Base-by-base conservation (phyloP, 441 rosid genomes). In the Adansonia rubrostipa region DNA sequence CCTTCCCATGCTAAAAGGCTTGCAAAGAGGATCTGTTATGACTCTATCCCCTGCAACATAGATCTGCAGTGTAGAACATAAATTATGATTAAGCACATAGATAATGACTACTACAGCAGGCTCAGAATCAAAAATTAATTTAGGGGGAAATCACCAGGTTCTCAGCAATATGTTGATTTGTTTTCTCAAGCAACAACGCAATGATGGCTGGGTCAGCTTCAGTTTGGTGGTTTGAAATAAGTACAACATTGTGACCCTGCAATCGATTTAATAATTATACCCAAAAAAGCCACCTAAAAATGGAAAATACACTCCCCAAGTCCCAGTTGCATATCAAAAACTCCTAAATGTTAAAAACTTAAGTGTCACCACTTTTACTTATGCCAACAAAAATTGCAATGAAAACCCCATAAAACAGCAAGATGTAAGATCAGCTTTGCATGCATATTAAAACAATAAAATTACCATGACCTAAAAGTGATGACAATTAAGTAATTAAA, bases 1-100 rank as follows among this genome's bases (percentile, higher is more conserved):
- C 99, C 99, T 94, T 86, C 99, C 99, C 87, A 94, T 92, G 84
- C 99, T 94, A 85, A 96, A 96, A 61, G 99, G 98, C 89, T 91
- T 93, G 89, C 99, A 92, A 79, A 94, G 98, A 86, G 98, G 95
- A 88, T 96, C 99, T 57, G 96, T 89, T 65, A 96, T 73, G 82
- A 96, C 99, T 87, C 99, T 92, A 85, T 96, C 99, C 74, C 98
- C 98, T 74, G 98, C 99, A 48, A 96, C 88, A 80, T 94, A 96
- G 79, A 85, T 91, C 99, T 96, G 87, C 86, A 85, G 76, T 75
- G 40, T 75, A 60, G 71, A 65, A 75, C 33, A 60, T 54, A 80
- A 51, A 69, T 51, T 65, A 75, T 74, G 82, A 73, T 83, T 76
- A 83, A 42, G 67, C 48, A 78, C 58, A 80, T 65, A 74, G 36